Conservation (phyloP, 108 stramenopile genomes). For the Pseudonitzschia multiseries region DNA sequence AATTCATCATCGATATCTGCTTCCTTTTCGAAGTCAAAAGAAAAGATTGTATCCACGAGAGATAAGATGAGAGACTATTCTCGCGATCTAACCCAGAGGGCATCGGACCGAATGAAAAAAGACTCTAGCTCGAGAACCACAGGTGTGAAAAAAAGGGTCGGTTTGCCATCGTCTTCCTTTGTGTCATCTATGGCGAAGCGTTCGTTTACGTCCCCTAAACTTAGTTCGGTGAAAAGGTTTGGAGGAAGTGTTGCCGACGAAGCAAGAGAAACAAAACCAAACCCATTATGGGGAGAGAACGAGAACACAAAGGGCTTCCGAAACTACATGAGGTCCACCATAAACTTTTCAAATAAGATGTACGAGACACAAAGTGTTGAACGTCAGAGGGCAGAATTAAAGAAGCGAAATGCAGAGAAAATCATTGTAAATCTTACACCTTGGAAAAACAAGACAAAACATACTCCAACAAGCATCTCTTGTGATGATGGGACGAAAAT, state of each 20-base stretch:
- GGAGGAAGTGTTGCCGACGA: background rate
- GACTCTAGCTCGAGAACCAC: background rate
- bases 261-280: background rate
- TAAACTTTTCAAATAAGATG: background rate
- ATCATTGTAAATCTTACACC: background rate
- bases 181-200: background rate
- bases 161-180: background rate
- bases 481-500: background rate
- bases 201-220: background rate
- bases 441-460: background rate
- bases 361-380: background rate
- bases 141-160: background rate
- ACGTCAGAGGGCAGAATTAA: background rate
- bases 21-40: slow-evolving; percentile 1
- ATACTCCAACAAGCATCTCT: background rate
- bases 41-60: background rate
- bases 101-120: slow-evolving; percentile 2
- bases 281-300: background rate
- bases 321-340: slow-evolving; percentile 1
- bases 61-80: slow-evolving; percentile 9
- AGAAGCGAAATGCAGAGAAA: background rate
- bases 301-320: background rate
- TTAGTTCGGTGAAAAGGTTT: slow-evolving; percentile 9
- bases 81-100: background rate
- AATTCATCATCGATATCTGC: background rate